These are phyloP conservation scores for Combretum micranthum DNA, from an alignment of 345 rosid genomes.

Conservation along the genomic window DNA sequence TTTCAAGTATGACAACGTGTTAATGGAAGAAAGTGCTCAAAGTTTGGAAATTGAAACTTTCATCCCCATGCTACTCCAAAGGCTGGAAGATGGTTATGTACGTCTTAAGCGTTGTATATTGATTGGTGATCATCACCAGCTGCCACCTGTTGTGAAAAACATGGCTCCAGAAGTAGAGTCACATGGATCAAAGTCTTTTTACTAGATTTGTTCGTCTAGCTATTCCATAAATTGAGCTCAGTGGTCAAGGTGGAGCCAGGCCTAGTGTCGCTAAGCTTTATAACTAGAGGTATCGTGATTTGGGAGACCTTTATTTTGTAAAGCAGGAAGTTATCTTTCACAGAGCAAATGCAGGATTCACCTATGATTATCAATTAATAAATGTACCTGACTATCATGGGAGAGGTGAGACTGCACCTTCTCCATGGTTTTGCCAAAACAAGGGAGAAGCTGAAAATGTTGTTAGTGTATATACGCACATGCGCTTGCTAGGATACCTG, in stretches of 20 bases:
- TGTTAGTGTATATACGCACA: constrained; percentile 94
- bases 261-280: constrained; percentile 90
- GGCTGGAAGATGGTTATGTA: constrained; percentile 97
- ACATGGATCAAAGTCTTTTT: constrained; percentile 99
- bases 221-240: constrained; percentile 96
- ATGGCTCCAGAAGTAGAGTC: constrained; percentile 99
- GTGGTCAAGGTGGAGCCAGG: constrained; percentile 99
- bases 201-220: constrained; percentile 98
- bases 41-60: constrained; percentile 98
- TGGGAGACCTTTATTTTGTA: constrained; percentile 88
- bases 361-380: constrained; percentile 85
- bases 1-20: constrained; percentile 90
- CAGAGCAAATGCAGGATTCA: constrained; percentile 88
- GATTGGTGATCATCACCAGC: constrained; percentile 98
- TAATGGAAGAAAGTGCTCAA: constrained; percentile 99
- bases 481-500: constrained; percentile 92
- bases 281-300: constrained; percentile 94
- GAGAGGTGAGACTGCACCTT: constrained; percentile 89
- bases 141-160: constrained; percentile 98
- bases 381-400: constrained; percentile 90
- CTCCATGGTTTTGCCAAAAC: constrained; percentile 98
- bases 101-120: constrained; percentile 96
- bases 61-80: constrained; percentile 98
- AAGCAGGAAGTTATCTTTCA: constrained; percentile 61
- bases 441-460: constrained; percentile 96